Base-by-base conservation (phyloP, 805 yeast genomes). In the Pichia nakasei region DNA sequence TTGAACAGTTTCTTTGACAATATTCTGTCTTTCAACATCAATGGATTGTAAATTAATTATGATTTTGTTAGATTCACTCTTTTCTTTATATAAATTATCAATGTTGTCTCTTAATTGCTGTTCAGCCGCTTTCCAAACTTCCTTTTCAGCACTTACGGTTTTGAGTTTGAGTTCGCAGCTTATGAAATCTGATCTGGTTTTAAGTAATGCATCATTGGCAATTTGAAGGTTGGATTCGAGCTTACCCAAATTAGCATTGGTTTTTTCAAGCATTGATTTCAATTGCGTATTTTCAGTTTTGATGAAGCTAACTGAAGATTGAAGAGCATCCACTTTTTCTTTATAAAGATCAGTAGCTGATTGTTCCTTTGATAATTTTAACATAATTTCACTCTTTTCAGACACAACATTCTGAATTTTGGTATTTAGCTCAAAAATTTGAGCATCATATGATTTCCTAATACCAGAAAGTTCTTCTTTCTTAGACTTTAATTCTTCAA, bases 21-120 rank as follows among this genome's bases (percentile, higher is more conserved):
- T 64, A 1, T 61, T 51, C 41, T 81, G 83, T 42, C 88, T 70
- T 55, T 85, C 89, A 42, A 69, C 69, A 44, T 78, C 76, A 34
- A 77, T 56, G 2, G 77, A 55, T 59, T 85, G 91, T 37, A 85
- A 62, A 52, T 73, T 81, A 8, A 73, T 59, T 9, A 84, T 70
- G 46, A 80, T 66, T 4, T 75, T 70, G 51, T 73, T 79, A 35
- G 85, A 63, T 42, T 76, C 70, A 6, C 71, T 60, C 52, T 76
- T 78, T 55, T 87, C 95, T 3, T 70, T 69, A 37, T 69, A 63
- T 44, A 84, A 61, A 24, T 67, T 71, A 8, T 64, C 61, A 35
- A 78, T 69, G 48, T 83, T 86, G 13, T 64, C 63, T 27, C 70
- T 64, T 26, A 84, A 58, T 11, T 82, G 65, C 17, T 63, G 58